Percentiles rank a stretch among this genome's conserved stretches.
These are phyloP conservation scores for Metschnikowia picachoensis DNA, from an alignment of 805 yeast genomes.

Conservation along the genomic window DNA sequence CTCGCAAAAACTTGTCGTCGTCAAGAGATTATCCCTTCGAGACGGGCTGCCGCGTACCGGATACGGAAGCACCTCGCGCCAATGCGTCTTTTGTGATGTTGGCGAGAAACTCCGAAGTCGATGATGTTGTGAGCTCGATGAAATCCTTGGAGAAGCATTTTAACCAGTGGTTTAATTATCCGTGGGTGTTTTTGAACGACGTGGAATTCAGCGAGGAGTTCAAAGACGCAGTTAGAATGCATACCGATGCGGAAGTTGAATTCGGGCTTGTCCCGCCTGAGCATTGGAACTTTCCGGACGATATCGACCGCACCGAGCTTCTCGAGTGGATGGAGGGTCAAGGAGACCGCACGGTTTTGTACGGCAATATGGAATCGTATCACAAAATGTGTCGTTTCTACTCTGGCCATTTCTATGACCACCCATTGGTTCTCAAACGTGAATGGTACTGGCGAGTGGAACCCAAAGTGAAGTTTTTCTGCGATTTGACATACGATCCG, in stretches of 20 bases:
- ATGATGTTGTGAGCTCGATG: slow-evolving; percentile 74
- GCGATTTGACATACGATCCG: slow-evolving; percentile 92
- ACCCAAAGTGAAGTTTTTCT: slow-evolving; percentile 84
- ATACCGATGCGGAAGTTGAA: slow-evolving; percentile 59
- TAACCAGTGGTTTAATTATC: slow-evolving; percentile 91
- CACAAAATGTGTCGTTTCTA: slow-evolving; percentile 80
- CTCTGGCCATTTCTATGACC: slow-evolving; percentile 78
- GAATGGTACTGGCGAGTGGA: slow-evolving; percentile 98
- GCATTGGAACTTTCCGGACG: slow-evolving; percentile 64
- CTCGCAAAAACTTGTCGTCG: slow-evolving; percentile 17
- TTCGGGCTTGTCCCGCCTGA: slow-evolving; percentile 62
- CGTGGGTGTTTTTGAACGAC: slow-evolving; percentile 87
- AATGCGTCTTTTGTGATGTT: slow-evolving; percentile 84
- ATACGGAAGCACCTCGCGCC: slow-evolving; percentile 43
- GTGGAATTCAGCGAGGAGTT: slow-evolving; percentile 69
- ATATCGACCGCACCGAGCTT: slow-evolving; percentile 40
- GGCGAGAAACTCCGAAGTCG: slow-evolving; percentile 75
- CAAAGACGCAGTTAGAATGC: slow-evolving; percentile 43
- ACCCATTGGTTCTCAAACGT: slow-evolving; percentile 61
- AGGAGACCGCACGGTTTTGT: slow-evolving; percentile 80
- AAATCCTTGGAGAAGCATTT: slow-evolving; percentile 78
- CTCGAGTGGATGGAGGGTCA: slow-evolving; percentile 62
- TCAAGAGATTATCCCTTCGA: slow-evolving; percentile 42
- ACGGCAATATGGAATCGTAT: slow-evolving; percentile 78
- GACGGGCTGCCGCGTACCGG: slow-evolving; percentile 52